Evolutionary conservation across 2,329 filamentous ascomycete genomes (phyloP).

Genomic region (Colletotrichum camelliae): DNA sequence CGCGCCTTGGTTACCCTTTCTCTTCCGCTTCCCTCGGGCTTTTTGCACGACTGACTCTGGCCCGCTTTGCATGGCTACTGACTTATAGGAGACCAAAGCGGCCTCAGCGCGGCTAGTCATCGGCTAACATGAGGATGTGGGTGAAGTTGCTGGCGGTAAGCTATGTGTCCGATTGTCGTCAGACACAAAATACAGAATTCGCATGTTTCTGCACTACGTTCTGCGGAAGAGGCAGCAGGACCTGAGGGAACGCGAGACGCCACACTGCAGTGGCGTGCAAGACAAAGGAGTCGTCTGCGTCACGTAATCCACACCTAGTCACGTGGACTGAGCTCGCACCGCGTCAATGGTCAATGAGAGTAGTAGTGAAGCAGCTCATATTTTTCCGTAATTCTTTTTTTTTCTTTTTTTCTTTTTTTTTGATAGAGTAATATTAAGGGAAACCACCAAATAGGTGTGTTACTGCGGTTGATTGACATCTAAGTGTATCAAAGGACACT

Average conservation of each 20-base stretch:
- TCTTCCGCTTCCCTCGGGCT: slow-evolving; percentile 12
- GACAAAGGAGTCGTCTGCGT: slow-evolving; percentile 16
- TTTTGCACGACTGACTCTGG: background rate
- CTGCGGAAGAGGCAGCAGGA: background rate
- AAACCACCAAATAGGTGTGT: background rate
- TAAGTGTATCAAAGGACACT: background rate
- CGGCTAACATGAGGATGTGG: background rate
- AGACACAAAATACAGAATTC: background rate
- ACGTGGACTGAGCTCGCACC: slow-evolving; percentile 31
- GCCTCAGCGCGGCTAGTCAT: background rate
- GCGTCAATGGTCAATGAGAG: background rate
- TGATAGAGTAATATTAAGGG: background rate
- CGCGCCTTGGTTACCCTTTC: background rate
- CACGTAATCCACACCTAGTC: slow-evolving; percentile 42
- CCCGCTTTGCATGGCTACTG: background rate
- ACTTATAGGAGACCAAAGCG: background rate
- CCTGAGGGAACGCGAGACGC: background rate
- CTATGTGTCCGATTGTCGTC: background rate
- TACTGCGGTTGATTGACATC: background rate
- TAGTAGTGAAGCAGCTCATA: background rate
- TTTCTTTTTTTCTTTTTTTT: background rate
- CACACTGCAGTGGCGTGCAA: background rate
- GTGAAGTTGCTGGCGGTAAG: background rate
- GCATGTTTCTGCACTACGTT: background rate
- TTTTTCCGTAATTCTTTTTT: background rate